These are phyloP conservation scores for Keithomyces neogunnii DNA, from an alignment of 2,329 filamentous ascomycete genomes.

Conservation along the genomic window DNA sequence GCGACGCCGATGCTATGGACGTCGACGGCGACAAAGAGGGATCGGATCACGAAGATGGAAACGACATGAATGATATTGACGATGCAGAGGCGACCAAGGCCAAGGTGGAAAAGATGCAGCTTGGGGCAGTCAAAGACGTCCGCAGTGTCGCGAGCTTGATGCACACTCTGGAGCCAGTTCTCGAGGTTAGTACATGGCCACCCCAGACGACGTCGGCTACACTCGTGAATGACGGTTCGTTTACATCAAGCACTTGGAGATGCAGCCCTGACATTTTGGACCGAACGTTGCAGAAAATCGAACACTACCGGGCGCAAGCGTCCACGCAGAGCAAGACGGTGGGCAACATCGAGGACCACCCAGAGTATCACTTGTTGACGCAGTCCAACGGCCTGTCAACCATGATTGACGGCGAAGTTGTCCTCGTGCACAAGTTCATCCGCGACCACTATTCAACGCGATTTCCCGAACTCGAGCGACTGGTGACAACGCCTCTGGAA, in stretches of 20 bases:
- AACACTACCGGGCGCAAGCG: conserved; percentile 62
- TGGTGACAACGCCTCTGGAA: conserved; percentile 86
- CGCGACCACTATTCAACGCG: conserved; percentile 90
- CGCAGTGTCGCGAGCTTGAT: conserved; percentile 72
- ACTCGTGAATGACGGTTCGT: conserved; percentile 30
- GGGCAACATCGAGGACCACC: conserved; percentile 84
- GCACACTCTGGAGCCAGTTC: conserved; percentile 69
- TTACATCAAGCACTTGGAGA: conserved; percentile 52
- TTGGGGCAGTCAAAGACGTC: conserved; percentile 66
- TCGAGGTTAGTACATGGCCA: conserved; percentile 58
- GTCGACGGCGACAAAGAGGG: conserved; percentile 43
- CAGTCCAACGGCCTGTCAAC: conserved; percentile 86
- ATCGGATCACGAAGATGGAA: conserved; percentile 48
- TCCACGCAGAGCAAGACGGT: conserved; percentile 56
- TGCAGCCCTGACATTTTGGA: conserved; percentile 59
- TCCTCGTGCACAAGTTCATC: conserved; percentile 90
- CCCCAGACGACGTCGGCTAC: conserved; percentile 13
- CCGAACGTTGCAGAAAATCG: conserved; percentile 62
- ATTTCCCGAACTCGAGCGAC: conserved; percentile 84
- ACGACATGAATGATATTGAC: conserved; percentile 41
- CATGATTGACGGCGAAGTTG: conserved; percentile 86
- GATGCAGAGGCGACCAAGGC: conserved; percentile 65
- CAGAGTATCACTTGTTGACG: conserved; percentile 81
- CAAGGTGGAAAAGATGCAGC: conserved; percentile 75
- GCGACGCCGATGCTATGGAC: conserved; percentile 39